These are phyloP conservation scores for Plasmodium falciparum DNA, from an alignment of 169 alveolate species.

Conservation along the genomic window DNA sequence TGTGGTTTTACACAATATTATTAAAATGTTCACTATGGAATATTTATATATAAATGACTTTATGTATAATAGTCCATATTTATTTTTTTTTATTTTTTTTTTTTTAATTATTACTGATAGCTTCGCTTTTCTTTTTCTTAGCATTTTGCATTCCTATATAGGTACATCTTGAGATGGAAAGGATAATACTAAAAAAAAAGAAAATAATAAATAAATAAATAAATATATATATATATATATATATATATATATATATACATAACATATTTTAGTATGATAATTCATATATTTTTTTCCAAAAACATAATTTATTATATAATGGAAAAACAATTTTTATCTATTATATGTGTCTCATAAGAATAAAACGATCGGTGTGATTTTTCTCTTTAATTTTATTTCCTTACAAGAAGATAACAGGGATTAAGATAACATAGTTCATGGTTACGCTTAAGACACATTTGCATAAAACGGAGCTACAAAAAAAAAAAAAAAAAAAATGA, in stretches of 20 bases:
- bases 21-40: not conserved
- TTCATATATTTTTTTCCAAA: not conserved
- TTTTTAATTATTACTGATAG: slow-evolving; percentile 21
- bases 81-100: too few relatives aligned
- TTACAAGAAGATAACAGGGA: slow-evolving; percentile 34
- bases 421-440: slow-evolving; percentile 7
- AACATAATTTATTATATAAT: too few relatives aligned
- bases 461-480: slow-evolving; percentile 16
- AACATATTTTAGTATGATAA: too few relatives aligned
- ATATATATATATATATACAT: not conserved
- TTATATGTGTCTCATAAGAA: not conserved
- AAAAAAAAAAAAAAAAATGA: slow-evolving; percentile 9
- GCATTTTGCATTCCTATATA: slow-evolving; percentile 53
- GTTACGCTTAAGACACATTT: slow-evolving; percentile 19
- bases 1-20: too few relatives aligned
- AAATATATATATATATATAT: not conserved
- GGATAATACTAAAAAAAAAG: slow-evolving; percentile 11
- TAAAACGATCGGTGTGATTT: not conserved
- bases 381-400: slow-evolving; percentile 11
- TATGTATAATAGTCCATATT: too few relatives aligned
- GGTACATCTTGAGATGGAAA: slow-evolving; percentile 20
- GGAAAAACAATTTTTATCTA: too few relatives aligned
- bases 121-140: slow-evolving; percentile 61
- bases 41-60: not conserved
- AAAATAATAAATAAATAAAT: slow-evolving; percentile 2